Conservation (phyloP, 176 grass and related monocot species). For the Alloteropsis semialata region DNA sequence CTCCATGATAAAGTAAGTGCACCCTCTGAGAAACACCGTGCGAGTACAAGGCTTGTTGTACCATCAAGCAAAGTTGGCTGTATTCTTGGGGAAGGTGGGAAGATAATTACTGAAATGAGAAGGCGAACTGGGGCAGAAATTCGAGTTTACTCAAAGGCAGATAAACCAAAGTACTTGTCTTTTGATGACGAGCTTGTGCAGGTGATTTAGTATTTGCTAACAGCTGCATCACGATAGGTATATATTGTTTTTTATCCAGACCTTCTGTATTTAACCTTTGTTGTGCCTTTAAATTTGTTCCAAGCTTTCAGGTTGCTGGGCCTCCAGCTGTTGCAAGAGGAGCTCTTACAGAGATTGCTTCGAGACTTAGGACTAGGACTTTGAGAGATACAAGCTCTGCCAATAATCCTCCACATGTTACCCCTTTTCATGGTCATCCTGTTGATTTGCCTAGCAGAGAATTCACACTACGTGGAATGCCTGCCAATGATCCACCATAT, state of each 20-base stretch:
- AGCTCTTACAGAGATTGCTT: conserved; percentile 69
- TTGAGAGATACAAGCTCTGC: conserved; percentile 44
- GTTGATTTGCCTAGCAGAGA: conserved; percentile 48
- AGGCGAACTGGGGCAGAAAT: conserved; percentile 85
- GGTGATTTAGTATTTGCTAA: conserved; percentile 53
- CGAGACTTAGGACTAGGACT: conserved; percentile 74
- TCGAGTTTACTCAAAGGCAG: conserved; percentile 84
- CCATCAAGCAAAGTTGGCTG: conserved; percentile 95
- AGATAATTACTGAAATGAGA: conserved; percentile 95
- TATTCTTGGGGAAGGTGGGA: conserved; percentile 89
- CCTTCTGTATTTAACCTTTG: conserved; percentile 31
- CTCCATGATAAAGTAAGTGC: conserved; percentile 73
- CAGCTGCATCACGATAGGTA: conserved; percentile 18
- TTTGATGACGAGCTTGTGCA: conserved; percentile 90
- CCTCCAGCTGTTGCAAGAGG: conserved; percentile 49
- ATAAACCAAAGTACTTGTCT: conserved; percentile 85
- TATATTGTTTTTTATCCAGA: conserved; percentile 28
- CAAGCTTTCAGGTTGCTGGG: conserved; percentile 65
- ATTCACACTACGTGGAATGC: conserved; percentile 28
- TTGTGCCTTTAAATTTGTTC: conserved; percentile 40
- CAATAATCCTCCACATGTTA: conserved; percentile 37
- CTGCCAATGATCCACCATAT: conserved; percentile 38
- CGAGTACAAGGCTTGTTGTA: conserved; percentile 83
- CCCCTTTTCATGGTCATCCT: conserved; percentile 51
- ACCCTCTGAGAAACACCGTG: conserved; percentile 57